These are phyloP conservation scores for Monilinia polystroma DNA, from an alignment of 2,329 filamentous ascomycete genomes.

Conservation along the genomic window DNA sequence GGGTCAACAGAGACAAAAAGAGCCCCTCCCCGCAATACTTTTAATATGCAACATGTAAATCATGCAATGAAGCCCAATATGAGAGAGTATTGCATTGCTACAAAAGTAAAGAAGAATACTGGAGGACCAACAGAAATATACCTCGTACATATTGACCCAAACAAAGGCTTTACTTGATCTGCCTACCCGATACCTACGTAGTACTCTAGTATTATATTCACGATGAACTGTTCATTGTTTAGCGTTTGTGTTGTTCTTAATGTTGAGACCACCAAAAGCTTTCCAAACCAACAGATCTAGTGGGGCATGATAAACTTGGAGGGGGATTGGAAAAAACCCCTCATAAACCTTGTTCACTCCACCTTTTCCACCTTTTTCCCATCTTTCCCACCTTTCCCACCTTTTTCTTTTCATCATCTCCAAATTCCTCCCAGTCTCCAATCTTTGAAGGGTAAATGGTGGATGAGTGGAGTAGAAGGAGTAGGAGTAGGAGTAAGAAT, in stretches of 20 bases:
- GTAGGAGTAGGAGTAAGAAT: too few species aligned
- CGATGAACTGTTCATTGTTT: conserved; percentile 12
- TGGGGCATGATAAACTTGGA: not conserved
- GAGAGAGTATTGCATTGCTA: not conserved
- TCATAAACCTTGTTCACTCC: not conserved
- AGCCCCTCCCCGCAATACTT: not conserved
- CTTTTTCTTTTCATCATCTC: too few species aligned
- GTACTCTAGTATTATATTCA: not conserved
- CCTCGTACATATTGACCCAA: too few species aligned
- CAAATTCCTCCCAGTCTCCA: too few species aligned
- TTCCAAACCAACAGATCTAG: conserved; percentile 5
- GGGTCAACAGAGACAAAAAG: not conserved
- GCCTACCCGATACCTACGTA: too few species aligned
- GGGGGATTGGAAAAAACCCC: not conserved
- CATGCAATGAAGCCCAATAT: conserved; percentile 15
- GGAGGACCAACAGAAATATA: not conserved
- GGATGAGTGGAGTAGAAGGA: too few species aligned
- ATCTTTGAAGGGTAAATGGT: too few species aligned
- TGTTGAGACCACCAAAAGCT: not conserved
- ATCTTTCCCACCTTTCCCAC: too few species aligned
- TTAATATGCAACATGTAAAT: too few species aligned
- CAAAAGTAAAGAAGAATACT: not conserved
- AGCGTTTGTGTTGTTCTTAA: conserved; percentile 10
- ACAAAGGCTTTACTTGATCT: not conserved
- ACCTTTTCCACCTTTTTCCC: not conserved